A percentile compares a stretch with the other conserved stretches of the same genome.
These are phyloP conservation scores for Orychophragmus violaceus DNA, from an alignment of 345 rosid genomes.

Conservation along the genomic window DNA sequence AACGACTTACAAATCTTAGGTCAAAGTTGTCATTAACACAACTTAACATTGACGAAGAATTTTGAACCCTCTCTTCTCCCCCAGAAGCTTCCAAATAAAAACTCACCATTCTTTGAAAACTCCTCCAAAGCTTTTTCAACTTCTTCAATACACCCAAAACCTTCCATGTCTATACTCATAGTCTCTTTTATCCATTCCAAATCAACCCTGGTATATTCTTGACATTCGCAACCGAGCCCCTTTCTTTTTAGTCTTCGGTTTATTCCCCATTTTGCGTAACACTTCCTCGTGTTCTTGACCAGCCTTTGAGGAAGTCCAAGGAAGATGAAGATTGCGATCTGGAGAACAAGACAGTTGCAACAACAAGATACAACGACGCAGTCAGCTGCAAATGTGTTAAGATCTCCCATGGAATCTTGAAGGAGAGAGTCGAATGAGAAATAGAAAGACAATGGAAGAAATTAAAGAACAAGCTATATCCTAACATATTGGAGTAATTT, in stretches of 20 bases:
- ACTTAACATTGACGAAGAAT: constrained; percentile 25
- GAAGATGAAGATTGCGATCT: constrained; percentile 48
- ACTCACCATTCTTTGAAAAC: constrained; percentile 52
- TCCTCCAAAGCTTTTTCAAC: constrained; percentile 54
- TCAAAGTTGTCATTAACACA: constrained; percentile 25
- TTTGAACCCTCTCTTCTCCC: constrained; percentile 36
- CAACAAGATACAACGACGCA: constrained; percentile 72
- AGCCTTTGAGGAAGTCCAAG: constrained; percentile 54
- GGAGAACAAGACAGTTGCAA: constrained; percentile 73
- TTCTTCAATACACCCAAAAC: constrained; percentile 45
- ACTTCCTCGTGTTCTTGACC: constrained; percentile 41
- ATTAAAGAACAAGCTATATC: constrained; percentile 3
- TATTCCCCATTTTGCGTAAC: constrained; percentile 45
- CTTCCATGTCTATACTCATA: constrained; percentile 26
- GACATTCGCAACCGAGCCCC: constrained; percentile 1
- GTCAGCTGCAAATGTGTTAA: constrained; percentile 60
- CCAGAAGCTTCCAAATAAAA: constrained; percentile 94
- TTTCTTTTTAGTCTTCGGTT: constrained; percentile 18
- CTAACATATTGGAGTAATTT: constrained; percentile 22
- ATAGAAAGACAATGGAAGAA: not conserved
- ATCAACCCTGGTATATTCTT: not conserved
- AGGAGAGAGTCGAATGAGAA: constrained; percentile 5
- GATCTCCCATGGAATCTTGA: constrained; percentile 54
- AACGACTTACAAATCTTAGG: constrained; percentile 32
- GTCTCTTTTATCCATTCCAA: constrained; percentile 21